These are phyloP conservation scores for Claviceps quebecensis DNA, from an alignment of 2,329 filamentous ascomycete genomes.

Conservation along the genomic window DNA sequence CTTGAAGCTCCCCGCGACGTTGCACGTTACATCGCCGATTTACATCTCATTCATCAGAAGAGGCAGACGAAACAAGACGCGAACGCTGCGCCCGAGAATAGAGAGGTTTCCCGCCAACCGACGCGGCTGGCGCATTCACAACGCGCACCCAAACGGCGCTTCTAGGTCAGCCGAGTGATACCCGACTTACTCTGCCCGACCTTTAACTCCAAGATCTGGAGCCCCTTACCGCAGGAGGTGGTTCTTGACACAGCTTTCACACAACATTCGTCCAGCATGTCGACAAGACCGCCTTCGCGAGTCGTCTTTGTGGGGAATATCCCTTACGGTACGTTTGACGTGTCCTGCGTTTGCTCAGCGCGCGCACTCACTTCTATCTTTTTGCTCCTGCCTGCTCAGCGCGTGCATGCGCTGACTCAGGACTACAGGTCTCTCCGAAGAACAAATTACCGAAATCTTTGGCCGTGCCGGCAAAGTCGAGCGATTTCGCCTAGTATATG, in stretches of 20 bases:
- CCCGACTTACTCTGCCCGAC: neutral
- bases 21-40: neutral
- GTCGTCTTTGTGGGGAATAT: constrained; percentile 81
- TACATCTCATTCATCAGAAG: neutral
- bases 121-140: neutral
- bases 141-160: neutral
- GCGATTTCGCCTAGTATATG: constrained; percentile 87
- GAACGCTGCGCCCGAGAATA: neutral
- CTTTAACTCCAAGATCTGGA: no score
- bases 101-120: neutral
- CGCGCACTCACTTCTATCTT: neutral
- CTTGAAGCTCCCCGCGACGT: neutral
- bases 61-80: neutral
- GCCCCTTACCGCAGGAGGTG: no score
- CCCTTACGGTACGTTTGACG: constrained; percentile 50
- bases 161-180: neutral
- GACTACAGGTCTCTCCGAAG: constrained; percentile 73
- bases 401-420: constrained; percentile 9
- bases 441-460: constrained; percentile 91
- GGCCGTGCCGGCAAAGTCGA: constrained; percentile 79
- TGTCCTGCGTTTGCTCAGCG: neutral
- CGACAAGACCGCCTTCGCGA: constrained; percentile 58
- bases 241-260: neutral
- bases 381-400: neutral
- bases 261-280: constrained; percentile 32